Evolutionary conservation across 768 basidiomycete species (phyloP), one percentile per base, ranked within the genome.

Genomic region (Myochromella boudieri): DNA sequence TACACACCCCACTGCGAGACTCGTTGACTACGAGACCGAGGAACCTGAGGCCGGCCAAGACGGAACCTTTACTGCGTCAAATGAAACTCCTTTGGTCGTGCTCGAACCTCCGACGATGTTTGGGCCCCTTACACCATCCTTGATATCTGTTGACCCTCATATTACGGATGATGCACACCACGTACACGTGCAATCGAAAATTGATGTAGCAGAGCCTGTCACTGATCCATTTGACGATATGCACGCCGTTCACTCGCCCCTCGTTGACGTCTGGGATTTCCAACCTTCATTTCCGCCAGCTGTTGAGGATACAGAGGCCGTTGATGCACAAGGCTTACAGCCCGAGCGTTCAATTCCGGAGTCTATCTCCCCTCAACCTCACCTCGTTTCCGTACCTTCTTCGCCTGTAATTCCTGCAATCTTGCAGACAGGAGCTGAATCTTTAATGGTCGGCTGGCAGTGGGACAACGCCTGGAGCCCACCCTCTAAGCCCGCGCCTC

Each of bases 391-490:
- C n/a, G n/a, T n/a, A n/a, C 33, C 6, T 6, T 28, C 26, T n/a
- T 25, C 22, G 25, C 31, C 24, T 34, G 29, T 9, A 25, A 26
- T 32, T 14, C 38, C 18, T 14, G 17, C 15, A 8, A n/a, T 21
- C 4, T 20, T 29, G 11, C 21, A 24, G 9, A 2, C 26, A 12
- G 42, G 51, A 21, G 15, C 31, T 15, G 38, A 46, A 42, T 17
- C 41, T 2, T 41, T 36, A 31, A n/a, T 26, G 12, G 14, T 44
- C 4, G 49, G 36, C 34, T 53, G 53, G 50, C 32, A 42, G 6
- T 48, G 56, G 48, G 43, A 54, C 25, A 44, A 48, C 22, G 29
- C 48, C 14, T 56, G 55, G 55, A 52, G 32, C 27, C 40, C 47
- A 22, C 31, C 20, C 2, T 41, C 40, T 32, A n/a, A 20, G 15